A percentile compares a stretch with the other conserved stretches of the same genome.
phyloP scores from a whole-genome alignment of 2,329 filamentous ascomycete species.

The Cladophialophora yegresii region DNA sequence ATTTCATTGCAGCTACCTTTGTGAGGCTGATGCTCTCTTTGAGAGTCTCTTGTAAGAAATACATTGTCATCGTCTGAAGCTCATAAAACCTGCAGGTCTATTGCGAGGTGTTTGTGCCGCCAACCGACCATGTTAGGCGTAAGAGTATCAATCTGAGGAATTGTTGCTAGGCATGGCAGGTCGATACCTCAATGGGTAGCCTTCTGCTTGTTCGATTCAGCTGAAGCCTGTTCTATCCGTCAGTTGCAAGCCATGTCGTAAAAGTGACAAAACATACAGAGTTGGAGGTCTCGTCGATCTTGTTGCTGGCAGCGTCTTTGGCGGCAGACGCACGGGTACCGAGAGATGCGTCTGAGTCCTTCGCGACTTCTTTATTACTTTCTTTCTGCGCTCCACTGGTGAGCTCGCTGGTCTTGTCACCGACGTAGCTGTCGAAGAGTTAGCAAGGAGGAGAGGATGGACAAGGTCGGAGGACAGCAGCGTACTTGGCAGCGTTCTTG shows the following conservation, averaged over 20 bases:
- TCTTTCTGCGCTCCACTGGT: constrained; percentile 61
- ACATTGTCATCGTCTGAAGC: constrained; percentile 19
- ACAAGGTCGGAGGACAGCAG: neutral
- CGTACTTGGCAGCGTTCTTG: neutral
- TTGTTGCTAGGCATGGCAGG: constrained; percentile 18
- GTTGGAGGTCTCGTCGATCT: constrained; percentile 50
- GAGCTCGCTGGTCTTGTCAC: constrained; percentile 63
- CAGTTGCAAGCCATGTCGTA: constrained; percentile 2
- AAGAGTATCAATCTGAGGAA: constrained; percentile 20
- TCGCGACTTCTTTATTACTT: constrained; percentile 69
- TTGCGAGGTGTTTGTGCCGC: constrained; percentile 12
- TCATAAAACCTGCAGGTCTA: constrained; percentile 20
- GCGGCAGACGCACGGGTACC: constrained; percentile 58
- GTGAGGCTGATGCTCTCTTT: constrained; percentile 7
- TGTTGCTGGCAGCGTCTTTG: constrained; percentile 55
- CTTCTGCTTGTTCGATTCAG: constrained; percentile 36
- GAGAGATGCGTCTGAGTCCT: constrained; percentile 58
- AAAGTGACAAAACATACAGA: constrained; percentile 23
- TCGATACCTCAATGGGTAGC: constrained; percentile 33
- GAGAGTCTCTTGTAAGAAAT: constrained; percentile 17
- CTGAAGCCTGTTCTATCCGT: constrained; percentile 31
- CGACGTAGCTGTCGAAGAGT: constrained; percentile 66
- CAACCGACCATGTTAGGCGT: constrained; percentile 15
- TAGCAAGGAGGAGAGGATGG: neutral
- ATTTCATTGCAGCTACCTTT: constrained; percentile 25